Percentiles rank a stretch among this genome's conserved stretches.
Evolutionary conservation across 2,329 filamentous ascomycete genomes (phyloP).

Genomic region (Pseudocercospora ulei): DNA sequence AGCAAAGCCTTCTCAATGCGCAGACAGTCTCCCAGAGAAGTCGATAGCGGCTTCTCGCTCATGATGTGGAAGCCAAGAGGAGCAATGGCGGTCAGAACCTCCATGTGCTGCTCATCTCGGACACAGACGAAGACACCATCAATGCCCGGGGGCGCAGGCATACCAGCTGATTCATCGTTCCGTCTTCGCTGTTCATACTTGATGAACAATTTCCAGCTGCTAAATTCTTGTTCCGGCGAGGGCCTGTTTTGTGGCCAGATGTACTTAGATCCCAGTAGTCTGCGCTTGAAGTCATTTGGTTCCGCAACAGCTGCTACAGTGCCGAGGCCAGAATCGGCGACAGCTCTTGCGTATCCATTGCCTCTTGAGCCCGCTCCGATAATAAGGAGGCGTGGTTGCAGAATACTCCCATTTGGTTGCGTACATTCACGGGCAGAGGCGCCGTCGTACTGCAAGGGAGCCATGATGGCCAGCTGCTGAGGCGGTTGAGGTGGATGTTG

Average conservation of each 20-base stretch:
- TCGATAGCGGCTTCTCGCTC: constrained; percentile 89
- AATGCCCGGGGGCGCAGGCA: constrained; percentile 35
- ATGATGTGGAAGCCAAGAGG: constrained; percentile 67
- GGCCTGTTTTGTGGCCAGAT: constrained; percentile 53
- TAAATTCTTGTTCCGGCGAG: constrained; percentile 59
- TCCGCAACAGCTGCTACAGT: constrained; percentile 71
- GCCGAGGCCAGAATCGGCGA: constrained; percentile 55
- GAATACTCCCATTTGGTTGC: not conserved
- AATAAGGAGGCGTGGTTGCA: constrained; percentile 54
- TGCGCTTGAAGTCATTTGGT: constrained; percentile 65
- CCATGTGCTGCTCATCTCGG: constrained; percentile 77
- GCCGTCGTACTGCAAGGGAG: constrained; percentile 19
- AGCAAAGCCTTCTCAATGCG: constrained; percentile 45
- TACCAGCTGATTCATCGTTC: constrained; percentile 43
- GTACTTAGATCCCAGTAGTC: constrained; percentile 57
- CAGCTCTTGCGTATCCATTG: constrained; percentile 60
- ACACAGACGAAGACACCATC: constrained; percentile 62
- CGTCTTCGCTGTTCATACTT: constrained; percentile 58
- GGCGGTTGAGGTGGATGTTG: too few species aligned
- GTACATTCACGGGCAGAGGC: not conserved
- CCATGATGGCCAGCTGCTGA: constrained; percentile 11
- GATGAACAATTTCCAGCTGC: constrained; percentile 66
- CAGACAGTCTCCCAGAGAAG: constrained; percentile 66
- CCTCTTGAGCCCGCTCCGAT: constrained; percentile 77
- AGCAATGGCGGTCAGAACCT: constrained; percentile 66